Percentiles rank a stretch among this genome's conserved stretches.
phyloP scores from a whole-genome alignment of 2,329 filamentous ascomycete species.

The Penicillium fuscoglaucum region DNA sequence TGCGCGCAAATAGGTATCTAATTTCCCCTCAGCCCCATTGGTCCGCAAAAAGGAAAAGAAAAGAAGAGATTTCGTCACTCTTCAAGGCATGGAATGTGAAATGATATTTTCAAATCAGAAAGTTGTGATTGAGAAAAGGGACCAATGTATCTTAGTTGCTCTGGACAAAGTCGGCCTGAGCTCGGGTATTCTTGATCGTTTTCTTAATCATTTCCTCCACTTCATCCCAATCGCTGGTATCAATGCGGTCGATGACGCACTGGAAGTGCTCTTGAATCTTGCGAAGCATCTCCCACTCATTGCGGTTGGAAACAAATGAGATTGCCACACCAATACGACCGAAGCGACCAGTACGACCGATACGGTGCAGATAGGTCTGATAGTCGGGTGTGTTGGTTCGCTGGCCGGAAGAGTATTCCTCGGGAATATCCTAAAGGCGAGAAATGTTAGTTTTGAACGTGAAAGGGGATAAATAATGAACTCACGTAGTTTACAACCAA shows the following conservation, averaged over 20 bases:
- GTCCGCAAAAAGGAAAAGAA: conserved; percentile 17
- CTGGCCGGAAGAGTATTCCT: conserved; percentile 57
- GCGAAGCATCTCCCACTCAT: conserved; percentile 75
- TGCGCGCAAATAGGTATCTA: conserved; percentile 36
- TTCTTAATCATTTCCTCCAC: conserved; percentile 80
- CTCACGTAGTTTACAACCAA: conserved; percentile 95
- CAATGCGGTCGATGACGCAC: conserved; percentile 77
- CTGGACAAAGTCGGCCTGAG: conserved; percentile 40
- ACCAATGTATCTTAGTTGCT: conserved; percentile 2
- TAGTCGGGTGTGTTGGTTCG: conserved; percentile 72
- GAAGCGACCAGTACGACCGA: conserved; percentile 94
- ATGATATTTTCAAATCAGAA: not conserved
- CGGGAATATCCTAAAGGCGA: conserved; percentile 62
- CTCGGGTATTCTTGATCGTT: conserved; percentile 65
- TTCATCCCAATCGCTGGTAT: conserved; percentile 85
- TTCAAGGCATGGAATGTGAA: conserved; percentile 25
- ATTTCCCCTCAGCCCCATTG: conserved; percentile 19
- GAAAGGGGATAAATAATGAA: conserved; percentile 1
- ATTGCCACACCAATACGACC: conserved; percentile 95
- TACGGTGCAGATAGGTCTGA: conserved; percentile 96
- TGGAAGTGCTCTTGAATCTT: conserved; percentile 78
- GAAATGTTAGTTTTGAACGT: conserved; percentile 7
- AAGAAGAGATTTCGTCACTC: conserved; percentile 32
- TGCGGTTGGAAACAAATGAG: conserved; percentile 85
- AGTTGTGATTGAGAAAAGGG: not conserved